Percentiles rank a stretch among this genome's conserved stretches.
Conservation (phyloP, 169 alveolate genomes). For the Perkinsus marinus region DNA sequence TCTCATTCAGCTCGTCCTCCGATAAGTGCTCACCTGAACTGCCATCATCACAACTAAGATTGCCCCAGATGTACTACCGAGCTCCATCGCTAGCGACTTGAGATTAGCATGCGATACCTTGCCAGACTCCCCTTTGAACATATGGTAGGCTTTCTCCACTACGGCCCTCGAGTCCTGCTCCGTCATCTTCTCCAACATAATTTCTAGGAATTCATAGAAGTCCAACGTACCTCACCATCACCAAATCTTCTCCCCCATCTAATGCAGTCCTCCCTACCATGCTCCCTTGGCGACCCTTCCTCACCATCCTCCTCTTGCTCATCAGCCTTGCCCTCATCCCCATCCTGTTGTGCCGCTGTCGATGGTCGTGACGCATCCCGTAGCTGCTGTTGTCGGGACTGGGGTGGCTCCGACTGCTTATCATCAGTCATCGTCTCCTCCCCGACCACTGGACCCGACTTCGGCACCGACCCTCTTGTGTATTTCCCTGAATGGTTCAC, state of each 20-base stretch:
- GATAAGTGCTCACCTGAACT: slow-evolving; percentile 77
- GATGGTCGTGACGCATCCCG: not conserved
- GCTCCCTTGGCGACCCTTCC: not conserved
- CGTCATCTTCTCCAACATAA: slow-evolving; percentile 22
- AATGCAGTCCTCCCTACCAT: not conserved
- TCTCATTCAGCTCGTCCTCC: slow-evolving; percentile 83
- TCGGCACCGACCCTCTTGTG: not conserved
- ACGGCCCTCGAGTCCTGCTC: slow-evolving; percentile 20
- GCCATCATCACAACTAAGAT: not conserved
- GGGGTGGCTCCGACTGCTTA: not conserved
- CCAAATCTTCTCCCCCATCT: not conserved
- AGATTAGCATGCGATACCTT: slow-evolving; percentile 50
- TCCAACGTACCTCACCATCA: slow-evolving; percentile 45
- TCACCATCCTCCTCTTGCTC: not conserved
- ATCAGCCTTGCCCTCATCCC: not conserved
- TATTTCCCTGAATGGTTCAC: not conserved
- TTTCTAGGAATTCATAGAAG: slow-evolving; percentile 58
- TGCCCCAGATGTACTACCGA: slow-evolving; percentile 7
- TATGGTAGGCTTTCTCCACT: slow-evolving; percentile 11
- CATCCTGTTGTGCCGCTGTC: not conserved
- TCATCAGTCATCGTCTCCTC: not conserved
- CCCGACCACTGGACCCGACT: not conserved
- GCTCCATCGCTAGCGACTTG: slow-evolving; percentile 83
- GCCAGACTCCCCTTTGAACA: slow-evolving; percentile 9
- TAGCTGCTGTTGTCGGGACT: not conserved